Evolutionary conservation across 2,329 filamentous ascomycete species (phyloP), one percentile per base, ranked within the genome.

Genomic region (Diaporthe velutina): DNA sequence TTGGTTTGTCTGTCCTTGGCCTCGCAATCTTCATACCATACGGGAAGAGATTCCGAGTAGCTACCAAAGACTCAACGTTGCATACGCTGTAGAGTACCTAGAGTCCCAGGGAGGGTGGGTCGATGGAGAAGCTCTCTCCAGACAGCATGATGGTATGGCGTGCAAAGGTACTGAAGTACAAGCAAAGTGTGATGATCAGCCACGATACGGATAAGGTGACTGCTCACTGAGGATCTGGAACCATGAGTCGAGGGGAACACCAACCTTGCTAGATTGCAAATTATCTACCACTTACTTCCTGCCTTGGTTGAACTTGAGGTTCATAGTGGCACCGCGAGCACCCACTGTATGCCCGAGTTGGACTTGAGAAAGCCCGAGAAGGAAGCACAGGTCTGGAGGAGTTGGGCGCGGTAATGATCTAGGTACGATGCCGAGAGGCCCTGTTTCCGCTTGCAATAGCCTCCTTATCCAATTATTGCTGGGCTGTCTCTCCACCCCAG

Each of bases 401-500:
- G 22, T 25, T 13, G 15, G 33, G 4, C 33, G 19, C 4, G 12
- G 4, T 4, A 25, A 0, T 5, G 17, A 30, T 30, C 50, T 12
- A 28, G 50, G 10, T 30, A 54, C 13, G 25, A 54, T 17, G 15
- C 52, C 17, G 4, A 15, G 9, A 33, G 22, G 19, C 10, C 22
- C 8, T 12, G 22, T 10, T 1, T n/a, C 35, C 4, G 35, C 57
- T 2, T 7, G 35, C 10, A n/a, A n/a, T 19, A 40, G 22, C 22
- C 28, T 25, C 12, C 35, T 40, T 35, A 5, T 22, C 30, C 33
- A 15, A 13, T 72, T n/a, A 74, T 19, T 40, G n/a, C n/a, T 55
- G 45, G n/a, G 72, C 61, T 22, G 61, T 66, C 12, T 40, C 81
- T 13, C 88, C 88, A 74, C 89, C 89, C 92, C 92, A 94, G 30